Evolutionary conservation across 2,329 filamentous ascomycete species (phyloP), one percentile per base, ranked within the genome.

Genomic region (Alternaria ethzedia): DNA sequence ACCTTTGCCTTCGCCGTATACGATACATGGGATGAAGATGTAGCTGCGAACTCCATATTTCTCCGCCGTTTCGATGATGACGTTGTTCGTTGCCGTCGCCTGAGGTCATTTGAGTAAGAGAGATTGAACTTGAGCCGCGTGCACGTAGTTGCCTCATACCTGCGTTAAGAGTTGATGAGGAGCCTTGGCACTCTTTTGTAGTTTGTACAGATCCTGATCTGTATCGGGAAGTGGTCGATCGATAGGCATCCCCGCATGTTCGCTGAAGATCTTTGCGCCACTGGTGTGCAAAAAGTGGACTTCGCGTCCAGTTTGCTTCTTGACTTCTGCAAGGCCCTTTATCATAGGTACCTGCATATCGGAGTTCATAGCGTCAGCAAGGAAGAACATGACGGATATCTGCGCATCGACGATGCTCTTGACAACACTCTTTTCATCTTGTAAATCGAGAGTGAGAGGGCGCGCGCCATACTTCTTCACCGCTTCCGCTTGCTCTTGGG

Each of bases 11-110:
- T 81, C 74, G 7, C 85, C 85, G 49, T 74, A 86, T 13, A 87
- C 86, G 26, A 87, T 83, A 66, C 85, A 87, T 1, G 85, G 86
- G 0, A 75, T 76, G 69, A 87, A 87, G n/a, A 87, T 81, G 65
- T 87, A 87, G 60, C 80, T 82, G 28, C 76, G 77, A 4, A 87
- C 83, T 0, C 82, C 83, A 13, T 79, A 62, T 11, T 67, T 68
- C 23, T 83, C 81, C 6, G 80, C 79, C 6, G 77, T 72, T 17
- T 86, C 83, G 36, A 85, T 82, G 9, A 86, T 75, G 0, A 61
- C 71, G 41, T 75, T 79, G 61, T 86, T 86, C 8, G 81, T 78
- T 0, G 74, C 64, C 3, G 83, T 63, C 3, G 81, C 80, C 82
- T 84, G 17, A 17, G n/a, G 6, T 21, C 20, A 20, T 17, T 21